Evolutionary conservation across 441 rosid genomes (phyloP), one percentile per base, ranked within the genome.

Genomic region (Gossypium gossypioides): DNA sequence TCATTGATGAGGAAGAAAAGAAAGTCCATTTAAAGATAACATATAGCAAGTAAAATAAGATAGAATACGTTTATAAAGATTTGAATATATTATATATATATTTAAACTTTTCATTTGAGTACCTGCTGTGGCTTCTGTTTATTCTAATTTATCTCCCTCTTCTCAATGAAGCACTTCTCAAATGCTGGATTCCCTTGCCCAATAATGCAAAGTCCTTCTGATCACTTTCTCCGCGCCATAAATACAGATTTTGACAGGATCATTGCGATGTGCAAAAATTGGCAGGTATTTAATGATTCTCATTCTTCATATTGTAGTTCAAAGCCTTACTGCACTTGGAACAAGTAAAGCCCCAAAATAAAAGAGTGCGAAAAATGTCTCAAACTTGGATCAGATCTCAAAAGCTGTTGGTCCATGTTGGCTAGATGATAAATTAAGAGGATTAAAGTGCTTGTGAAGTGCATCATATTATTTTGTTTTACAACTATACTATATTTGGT

Each of bases 141-240:
- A 65, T 72, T 69, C 82, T 80, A 74, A 79, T 73, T 68, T 74
- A 70, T 24, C n/a, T 75, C 29, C 34, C 7, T 79, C 73, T 57
- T 72, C 13, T 77, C 79, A 55, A 72, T 86, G 89, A 77, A 95
- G 99, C 99, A 92, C 78, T 95, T 95, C 80, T 91, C 99, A 56
- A 95, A 92, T 82, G 99, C 98, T 74, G 99, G 99, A 87, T 95
- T 95, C 81, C 99, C 99, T 63, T 95, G 99, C 80, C 99, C 99
- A 3, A 95, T 95, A 60, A 95, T 95, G 99, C 99, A 95, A 92
- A 95, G 99, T 81, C 99, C 99, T 71, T 91, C 99, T 1, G 99
- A 95, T 86, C 99, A 95, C 81, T 92, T 95, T 67, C 82, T 95
- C 77, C 93, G 99, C 19, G 98, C 99, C 18, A 91, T 95, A 79